A percentile compares a stretch with the other conserved stretches of the same genome.
Conservation (phyloP, 164 flowering plant genomes). For the Aristolochia californica region DNA sequence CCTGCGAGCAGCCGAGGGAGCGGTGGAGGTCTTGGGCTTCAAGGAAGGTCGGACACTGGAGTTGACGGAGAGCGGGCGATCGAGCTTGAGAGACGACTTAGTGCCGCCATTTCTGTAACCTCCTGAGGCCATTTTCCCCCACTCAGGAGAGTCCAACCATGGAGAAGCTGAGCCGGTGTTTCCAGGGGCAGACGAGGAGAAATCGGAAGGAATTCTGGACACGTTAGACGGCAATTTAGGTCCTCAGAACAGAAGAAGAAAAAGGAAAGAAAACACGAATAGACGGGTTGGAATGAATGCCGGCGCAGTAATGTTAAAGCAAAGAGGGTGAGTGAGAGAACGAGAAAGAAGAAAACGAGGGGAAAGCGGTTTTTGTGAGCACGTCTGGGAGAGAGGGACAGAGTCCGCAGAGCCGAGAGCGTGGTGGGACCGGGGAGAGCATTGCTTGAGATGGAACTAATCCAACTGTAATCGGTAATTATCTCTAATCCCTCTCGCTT, state of each 20-base stretch:
- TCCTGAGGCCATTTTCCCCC: neutral
- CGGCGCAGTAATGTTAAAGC: neutral
- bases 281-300: neutral
- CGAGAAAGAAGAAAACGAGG: neutral
- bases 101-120: conserved; percentile 4
- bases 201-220: too few relatives aligned
- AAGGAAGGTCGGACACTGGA: neutral
- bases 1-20: conserved; percentile 1
- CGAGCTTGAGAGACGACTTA: conserved; percentile 6
- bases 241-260: too few relatives aligned
- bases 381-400: neutral
- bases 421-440: neutral
- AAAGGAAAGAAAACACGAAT: too few relatives aligned
- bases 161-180: neutral
- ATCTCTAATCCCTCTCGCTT: too few relatives aligned
- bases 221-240: too few relatives aligned
- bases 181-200: too few relatives aligned
- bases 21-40: conserved; percentile 2
- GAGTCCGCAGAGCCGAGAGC: neutral
- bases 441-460: neutral
- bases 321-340: neutral
- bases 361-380: neutral
- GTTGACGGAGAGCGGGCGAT: conserved; percentile 1
- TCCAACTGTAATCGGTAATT: too few relatives aligned
- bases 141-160: neutral